A percentile compares a stretch with the other conserved stretches of the same genome.
phyloP scores from a whole-genome alignment of 1,284 basidiomycete genomes.

The Ganoderma multipileum region DNA sequence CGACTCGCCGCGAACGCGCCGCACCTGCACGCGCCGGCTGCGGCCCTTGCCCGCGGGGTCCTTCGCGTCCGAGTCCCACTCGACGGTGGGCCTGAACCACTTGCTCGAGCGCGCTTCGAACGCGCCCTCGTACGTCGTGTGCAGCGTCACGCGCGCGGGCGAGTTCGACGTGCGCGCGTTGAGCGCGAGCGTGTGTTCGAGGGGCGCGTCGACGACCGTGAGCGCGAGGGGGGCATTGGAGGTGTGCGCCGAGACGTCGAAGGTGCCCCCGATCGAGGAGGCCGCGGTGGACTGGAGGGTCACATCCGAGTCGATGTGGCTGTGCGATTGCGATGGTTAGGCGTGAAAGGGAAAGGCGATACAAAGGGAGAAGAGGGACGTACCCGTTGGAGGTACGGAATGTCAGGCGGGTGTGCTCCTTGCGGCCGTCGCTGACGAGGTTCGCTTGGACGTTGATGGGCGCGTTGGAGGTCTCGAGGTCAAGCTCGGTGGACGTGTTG shows the following conservation, averaged over 20 bases:
- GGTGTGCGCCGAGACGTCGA: constrained; percentile 39
- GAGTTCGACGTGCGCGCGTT: constrained; percentile 41
- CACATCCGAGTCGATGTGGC: constrained; percentile 40
- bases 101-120: constrained; percentile 41
- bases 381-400: constrained; percentile 17
- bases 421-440: constrained; percentile 3
- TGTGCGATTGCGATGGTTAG: constrained; percentile 20
- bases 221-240: constrained; percentile 41
- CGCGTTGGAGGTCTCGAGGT: constrained; percentile 13
- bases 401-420: constrained; percentile 1
- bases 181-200: constrained; percentile 44
- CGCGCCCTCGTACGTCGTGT: constrained; percentile 51
- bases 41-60: constrained; percentile 50
- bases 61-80: constrained; percentile 28
- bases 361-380: neutral
- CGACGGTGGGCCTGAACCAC: constrained; percentile 10
- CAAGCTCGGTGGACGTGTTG: constrained; percentile 7
- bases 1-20: constrained; percentile 7
- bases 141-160: constrained; percentile 41
- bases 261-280: constrained; percentile 36
- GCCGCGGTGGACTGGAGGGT: constrained; percentile 37
- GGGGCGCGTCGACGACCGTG: constrained; percentile 43
- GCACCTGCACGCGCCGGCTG: constrained; percentile 34
- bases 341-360: neutral
- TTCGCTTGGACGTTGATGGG: constrained; percentile 4